These are phyloP conservation scores for Lactifluus volemus DNA, from an alignment of 768 basidiomycete genomes.

Conservation along the genomic window DNA sequence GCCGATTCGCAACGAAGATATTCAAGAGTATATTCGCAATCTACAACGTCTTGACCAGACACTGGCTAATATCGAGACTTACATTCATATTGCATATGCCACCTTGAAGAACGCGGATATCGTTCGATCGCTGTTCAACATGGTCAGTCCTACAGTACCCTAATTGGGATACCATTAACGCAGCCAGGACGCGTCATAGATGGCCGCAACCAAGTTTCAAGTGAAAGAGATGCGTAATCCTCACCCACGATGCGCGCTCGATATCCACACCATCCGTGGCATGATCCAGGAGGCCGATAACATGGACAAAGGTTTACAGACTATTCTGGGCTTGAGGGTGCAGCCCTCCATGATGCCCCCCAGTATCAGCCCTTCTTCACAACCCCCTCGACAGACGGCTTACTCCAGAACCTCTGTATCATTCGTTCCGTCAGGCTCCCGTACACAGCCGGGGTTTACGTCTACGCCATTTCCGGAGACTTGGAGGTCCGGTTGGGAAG, in stretches of 20 bases:
- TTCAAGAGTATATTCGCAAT: slow-evolving; percentile 5
- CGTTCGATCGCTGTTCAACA: background rate
- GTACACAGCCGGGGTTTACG: slow-evolving; percentile 12
- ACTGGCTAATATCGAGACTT: slow-evolving; percentile 2
- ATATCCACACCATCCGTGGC: slow-evolving; percentile 12
- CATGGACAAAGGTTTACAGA: slow-evolving; percentile 6
- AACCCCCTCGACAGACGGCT: background rate
- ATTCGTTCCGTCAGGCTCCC: background rate
- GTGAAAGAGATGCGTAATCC: slow-evolving; percentile 4
- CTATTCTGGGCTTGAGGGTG: background rate
- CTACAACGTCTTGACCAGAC: slow-evolving; percentile 8
- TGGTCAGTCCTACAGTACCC: background rate
- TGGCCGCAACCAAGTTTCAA: slow-evolving; percentile 6
- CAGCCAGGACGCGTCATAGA: background rate
- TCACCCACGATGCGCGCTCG: slow-evolving; percentile 13
- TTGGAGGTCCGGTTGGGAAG: slow-evolving; percentile 61
- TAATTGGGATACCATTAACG: background rate
- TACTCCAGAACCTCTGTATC: background rate
- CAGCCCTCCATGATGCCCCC: background rate
- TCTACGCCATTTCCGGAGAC: slow-evolving; percentile 65
- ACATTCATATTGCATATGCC: slow-evolving; percentile 9
- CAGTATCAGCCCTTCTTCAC: background rate
- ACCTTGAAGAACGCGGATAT: background rate
- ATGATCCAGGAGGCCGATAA: slow-evolving; percentile 18
- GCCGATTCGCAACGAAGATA: background rate